Base-by-base conservation (phyloP, 1,284 basidiomycete species). In the Tremellales sp. region DNA sequence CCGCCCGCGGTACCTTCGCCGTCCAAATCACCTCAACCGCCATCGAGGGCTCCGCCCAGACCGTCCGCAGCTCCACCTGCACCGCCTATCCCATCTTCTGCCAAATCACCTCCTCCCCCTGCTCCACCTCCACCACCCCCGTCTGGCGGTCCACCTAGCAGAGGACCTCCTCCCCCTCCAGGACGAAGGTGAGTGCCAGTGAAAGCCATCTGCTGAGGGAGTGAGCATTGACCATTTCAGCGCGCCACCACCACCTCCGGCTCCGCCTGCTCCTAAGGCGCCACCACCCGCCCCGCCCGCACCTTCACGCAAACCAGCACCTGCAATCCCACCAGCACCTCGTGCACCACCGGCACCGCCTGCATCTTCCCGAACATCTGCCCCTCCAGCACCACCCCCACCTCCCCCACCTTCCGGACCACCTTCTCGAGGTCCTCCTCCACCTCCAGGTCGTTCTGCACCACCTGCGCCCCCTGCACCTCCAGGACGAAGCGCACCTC, bases 331-430 rank as follows among this genome's bases (percentile, higher is more conserved):
- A 42, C 55, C 54, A 17, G 80, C 12, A 86, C 80, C 70, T 80
- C 86, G 13, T 84, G 86, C 13, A 69, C 85, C 80, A 4, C 87
- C 80, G 64, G 82, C 87, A 3, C 86, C 87, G 1, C 73, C 79
- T 1, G 77, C 89, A 42, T 84, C 86, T 4, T 81, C 79, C 52
- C 78, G 82, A 26, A 72, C 76, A 24, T 52, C 60, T 22, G 26
- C 58, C 0, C 37, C 54, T 24, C 35, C 53, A 11, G 26, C 54
- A 3, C 49, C 50, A n/a, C n/a, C n/a, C n/a, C n/a, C n/a, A 8
- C 26, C 54, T 21, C 48, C 53, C 23, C 53, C 62, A 46, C 43
- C 69, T 33, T 62, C 70, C 13, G 64, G 65, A 39, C 67, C 65
- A 45, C 68, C 65, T 13, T 31, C 21, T n/a, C 17, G 43, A 43